phyloP scores from a whole-genome alignment of 2,329 filamentous ascomycete species.

The Hymenoscyphus infarciens region DNA sequence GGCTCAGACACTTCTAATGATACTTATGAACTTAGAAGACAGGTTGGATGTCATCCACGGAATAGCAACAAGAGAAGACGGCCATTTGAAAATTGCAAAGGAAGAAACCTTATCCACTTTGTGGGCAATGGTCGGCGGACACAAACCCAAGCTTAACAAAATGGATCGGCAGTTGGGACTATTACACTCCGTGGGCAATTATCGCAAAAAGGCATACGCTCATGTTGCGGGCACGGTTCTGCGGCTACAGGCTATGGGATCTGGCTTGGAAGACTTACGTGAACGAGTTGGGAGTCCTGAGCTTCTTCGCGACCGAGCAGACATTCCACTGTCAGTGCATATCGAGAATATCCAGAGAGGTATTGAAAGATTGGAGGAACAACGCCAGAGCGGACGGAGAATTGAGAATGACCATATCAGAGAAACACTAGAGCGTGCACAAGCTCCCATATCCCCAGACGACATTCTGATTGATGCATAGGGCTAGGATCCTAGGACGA shows the following conservation, averaged over 20 bases:
- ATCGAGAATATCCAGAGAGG: constrained; percentile 71
- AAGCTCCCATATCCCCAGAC: constrained; percentile 33
- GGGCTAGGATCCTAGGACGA: background rate
- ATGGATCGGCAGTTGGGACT: constrained; percentile 62
- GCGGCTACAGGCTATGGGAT: constrained; percentile 70
- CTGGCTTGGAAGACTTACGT: constrained; percentile 66
- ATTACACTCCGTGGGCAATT: constrained; percentile 60
- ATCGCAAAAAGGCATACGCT: constrained; percentile 61
- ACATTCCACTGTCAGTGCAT: constrained; percentile 67
- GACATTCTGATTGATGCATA: constrained; percentile 29
- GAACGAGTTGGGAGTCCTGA: constrained; percentile 67
- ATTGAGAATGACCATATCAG: constrained; percentile 57
- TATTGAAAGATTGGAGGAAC: constrained; percentile 66
- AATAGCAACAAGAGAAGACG: constrained; percentile 62
- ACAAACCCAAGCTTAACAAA: constrained; percentile 56
- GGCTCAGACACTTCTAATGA: constrained; percentile 62
- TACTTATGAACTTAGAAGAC: constrained; percentile 66
- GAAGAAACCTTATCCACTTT: constrained; percentile 66
- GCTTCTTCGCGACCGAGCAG: constrained; percentile 47
- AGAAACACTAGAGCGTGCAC: constrained; percentile 48
- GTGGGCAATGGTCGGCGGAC: constrained; percentile 73
- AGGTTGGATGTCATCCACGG: constrained; percentile 67
- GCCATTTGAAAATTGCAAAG: constrained; percentile 54
- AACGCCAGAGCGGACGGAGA: constrained; percentile 55
- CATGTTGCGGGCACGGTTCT: constrained; percentile 69